phyloP scores from a whole-genome alignment of 2,329 filamentous ascomycete species.

The Ascosphaera aggregata region DNA sequence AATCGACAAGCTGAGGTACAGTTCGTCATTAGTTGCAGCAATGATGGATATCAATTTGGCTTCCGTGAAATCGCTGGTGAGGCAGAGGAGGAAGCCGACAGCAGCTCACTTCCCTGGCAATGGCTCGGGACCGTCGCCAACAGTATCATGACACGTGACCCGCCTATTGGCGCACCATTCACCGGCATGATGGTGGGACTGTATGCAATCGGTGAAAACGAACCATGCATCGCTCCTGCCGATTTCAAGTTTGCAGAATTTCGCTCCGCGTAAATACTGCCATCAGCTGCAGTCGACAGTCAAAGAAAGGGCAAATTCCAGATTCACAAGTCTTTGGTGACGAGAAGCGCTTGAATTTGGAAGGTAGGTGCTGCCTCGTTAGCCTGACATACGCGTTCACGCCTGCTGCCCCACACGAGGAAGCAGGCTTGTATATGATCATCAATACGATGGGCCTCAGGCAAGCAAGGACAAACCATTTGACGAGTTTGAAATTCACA shows the following conservation, averaged over 20 bases:
- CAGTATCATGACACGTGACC: slow-evolving; percentile 13
- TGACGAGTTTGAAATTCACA: too few species aligned
- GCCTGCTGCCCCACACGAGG: too few species aligned
- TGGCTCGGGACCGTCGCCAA: slow-evolving; percentile 11
- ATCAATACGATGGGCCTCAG: too few species aligned
- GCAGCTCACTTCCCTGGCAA: slow-evolving; percentile 6
- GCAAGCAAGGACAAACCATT: too few species aligned
- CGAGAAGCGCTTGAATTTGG: too few species aligned
- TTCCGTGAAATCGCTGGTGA: slow-evolving; percentile 7
- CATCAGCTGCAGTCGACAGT: too few species aligned
- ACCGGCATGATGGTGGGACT: slow-evolving; percentile 25
- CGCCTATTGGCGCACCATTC: slow-evolving; percentile 19
- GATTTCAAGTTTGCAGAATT: slow-evolving; percentile 17
- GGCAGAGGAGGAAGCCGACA: neutral
- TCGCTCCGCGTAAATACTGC: neutral
- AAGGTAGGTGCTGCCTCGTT: too few species aligned
- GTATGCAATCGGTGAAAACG: slow-evolving; percentile 20
- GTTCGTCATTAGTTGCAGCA: slow-evolving; percentile 11
- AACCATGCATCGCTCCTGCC: slow-evolving; percentile 18
- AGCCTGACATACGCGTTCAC: too few species aligned
- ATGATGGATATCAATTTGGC: slow-evolving; percentile 11
- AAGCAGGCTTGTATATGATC: too few species aligned
- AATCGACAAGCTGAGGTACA: slow-evolving; percentile 6
- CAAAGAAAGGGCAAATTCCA: too few species aligned
- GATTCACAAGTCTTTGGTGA: too few species aligned